These are phyloP conservation scores for Trichosphaerium sp. DNA, from an alignment of 78 protist species.

Conservation along the genomic window DNA sequence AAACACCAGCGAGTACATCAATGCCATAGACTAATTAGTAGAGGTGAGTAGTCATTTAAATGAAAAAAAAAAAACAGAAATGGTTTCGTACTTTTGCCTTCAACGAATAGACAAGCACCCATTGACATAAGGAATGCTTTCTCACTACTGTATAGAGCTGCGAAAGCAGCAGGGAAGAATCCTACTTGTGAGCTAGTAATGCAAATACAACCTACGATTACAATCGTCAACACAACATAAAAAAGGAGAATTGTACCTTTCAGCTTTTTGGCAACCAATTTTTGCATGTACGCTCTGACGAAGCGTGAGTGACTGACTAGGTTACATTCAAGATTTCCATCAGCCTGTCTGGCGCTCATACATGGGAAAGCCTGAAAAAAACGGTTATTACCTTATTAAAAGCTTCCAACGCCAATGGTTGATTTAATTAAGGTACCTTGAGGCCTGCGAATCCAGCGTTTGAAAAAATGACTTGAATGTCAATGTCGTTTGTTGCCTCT, in stretches of 20 bases:
- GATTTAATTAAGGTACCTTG: no score
- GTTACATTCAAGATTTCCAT: conserved; percentile 32
- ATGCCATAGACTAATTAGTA: conserved; percentile 44
- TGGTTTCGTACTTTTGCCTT: no score
- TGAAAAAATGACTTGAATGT: conserved; percentile 29
- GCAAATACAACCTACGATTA: no score
- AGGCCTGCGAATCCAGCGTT: conserved; percentile 53
- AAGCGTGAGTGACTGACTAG: conserved; percentile 40
- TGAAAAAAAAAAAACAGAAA: no score
- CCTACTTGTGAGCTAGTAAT: conserved; percentile 29
- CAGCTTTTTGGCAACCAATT: conserved; percentile 25
- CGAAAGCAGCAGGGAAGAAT: conserved; percentile 42
- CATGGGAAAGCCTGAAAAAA: conserved; percentile 38
- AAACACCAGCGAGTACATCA: conserved; percentile 23
- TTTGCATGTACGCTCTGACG: conserved; percentile 15
- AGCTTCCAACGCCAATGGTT: no score
- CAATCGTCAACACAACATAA: no score
- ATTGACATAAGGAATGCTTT: conserved; percentile 25
- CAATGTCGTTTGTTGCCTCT: conserved; percentile 39
- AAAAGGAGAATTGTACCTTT: no score
- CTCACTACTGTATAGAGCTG: conserved; percentile 32
- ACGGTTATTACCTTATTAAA: no score
- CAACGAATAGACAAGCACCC: conserved; percentile 35
- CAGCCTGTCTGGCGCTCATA: conserved; percentile 10
- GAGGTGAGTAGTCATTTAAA: no score